Conservation (phyloP, 768 basidiomycete genomes). For the Hericium erinaceus region DNA sequence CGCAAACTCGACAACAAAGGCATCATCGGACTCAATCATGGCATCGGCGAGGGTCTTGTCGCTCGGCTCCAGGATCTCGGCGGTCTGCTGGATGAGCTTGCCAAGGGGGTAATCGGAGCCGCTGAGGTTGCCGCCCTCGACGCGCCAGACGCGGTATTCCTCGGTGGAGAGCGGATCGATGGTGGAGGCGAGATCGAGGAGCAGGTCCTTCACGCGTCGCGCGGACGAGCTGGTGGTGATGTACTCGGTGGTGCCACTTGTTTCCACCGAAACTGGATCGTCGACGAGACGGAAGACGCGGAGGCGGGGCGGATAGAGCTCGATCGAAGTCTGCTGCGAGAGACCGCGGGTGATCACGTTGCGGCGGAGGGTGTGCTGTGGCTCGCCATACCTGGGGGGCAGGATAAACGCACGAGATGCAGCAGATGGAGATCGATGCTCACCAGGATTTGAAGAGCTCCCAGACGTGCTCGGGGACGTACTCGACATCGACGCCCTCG, state of each 20-base stretch:
- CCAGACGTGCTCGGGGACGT: slow-evolving; percentile 70
- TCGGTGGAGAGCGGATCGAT: slow-evolving; percentile 10
- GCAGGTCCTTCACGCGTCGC: slow-evolving; percentile 36
- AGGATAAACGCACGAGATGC: neutral
- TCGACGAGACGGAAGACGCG: slow-evolving; percentile 38
- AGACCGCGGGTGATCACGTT: slow-evolving; percentile 56
- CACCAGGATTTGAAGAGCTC: slow-evolving; percentile 58
- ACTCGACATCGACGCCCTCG: slow-evolving; percentile 67
- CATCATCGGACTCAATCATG: slow-evolving; percentile 50
- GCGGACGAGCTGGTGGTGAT: slow-evolving; percentile 42
- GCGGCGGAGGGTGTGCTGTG: slow-evolving; percentile 49
- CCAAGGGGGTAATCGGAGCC: slow-evolving; percentile 11
- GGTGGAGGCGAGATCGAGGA: slow-evolving; percentile 13
- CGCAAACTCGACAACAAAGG: slow-evolving; percentile 72
- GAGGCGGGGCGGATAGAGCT: slow-evolving; percentile 63
- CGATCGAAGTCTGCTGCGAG: slow-evolving; percentile 43
- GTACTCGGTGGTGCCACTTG: slow-evolving; percentile 19
- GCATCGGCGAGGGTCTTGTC: slow-evolving; percentile 49
- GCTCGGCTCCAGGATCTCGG: slow-evolving; percentile 36
- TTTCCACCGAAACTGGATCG: slow-evolving; percentile 17
- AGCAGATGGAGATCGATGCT: slow-evolving; percentile 18
- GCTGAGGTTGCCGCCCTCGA: slow-evolving; percentile 21
- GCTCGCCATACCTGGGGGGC: slow-evolving; percentile 58
- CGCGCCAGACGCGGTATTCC: slow-evolving; percentile 55
- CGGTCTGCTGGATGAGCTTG: slow-evolving; percentile 16